Evolutionary conservation across 768 basidiomycete genomes (phyloP), one percentile per base, ranked within the genome.

Genomic region (Suillus placidus): DNA sequence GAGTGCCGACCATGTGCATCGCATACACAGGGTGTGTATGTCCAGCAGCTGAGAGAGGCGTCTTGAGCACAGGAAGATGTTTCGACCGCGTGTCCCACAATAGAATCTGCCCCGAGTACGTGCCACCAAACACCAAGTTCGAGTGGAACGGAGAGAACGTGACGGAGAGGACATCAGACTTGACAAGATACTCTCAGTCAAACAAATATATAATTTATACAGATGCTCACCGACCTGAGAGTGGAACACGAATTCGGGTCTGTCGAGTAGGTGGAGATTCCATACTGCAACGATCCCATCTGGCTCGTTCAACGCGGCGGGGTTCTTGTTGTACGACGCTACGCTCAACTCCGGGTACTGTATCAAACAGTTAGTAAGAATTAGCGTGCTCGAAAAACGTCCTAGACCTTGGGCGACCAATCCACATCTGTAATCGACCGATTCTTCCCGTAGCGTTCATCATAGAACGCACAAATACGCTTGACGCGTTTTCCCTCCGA

Each of bases 11-110:
- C 90, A 98, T 95, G 70, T 93, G 90, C 90, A 99, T 97, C 0
- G 94, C 93, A 80, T 99, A 99, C 45, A 99, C 94, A 0, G 97
- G 97, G 78, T 99, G 97, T 4, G 97, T 99, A 74, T 99, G 97
- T 0, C 97, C 97, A 35, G 94, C 89, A 2, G 96, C 94, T 18
- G 96, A 97, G 47, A 99, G 79, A 0, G 97, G 97, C 6, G 97
- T 97, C 80, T 99, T 99, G 58, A 98, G 82, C 3, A 99, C 95
- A 0, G 97, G 97, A 2, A 98, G 82, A 74, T 97, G 95, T 75
- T 97, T 97, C 2, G 96, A 94, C 56, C 97, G 89, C 9, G 96
- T 99, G 73, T 99, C 97, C 97, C 97, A 99, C 0, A 99, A 85
- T 34, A 99, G 81, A 67, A 99, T 96, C 79, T 99, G 97, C 20